These are phyloP conservation scores for Spergularia bocconei DNA, from an alignment of 148 eudicot genomes.

Conservation along the genomic window DNA sequence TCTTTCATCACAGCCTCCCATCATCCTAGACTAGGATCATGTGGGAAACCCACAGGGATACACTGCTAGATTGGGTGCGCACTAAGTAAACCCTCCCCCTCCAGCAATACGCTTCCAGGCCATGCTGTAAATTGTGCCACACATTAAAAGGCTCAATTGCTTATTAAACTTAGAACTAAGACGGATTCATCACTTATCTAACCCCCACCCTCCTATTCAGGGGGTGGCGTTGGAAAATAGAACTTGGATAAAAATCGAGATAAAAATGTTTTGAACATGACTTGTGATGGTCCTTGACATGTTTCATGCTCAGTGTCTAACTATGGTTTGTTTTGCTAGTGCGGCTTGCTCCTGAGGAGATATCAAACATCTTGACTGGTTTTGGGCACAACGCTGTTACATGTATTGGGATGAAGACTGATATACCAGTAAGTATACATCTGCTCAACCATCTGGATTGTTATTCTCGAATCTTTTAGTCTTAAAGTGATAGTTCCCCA, in stretches of 20 bases:
- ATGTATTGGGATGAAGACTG: constrained; percentile 96
- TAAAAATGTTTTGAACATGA: not conserved
- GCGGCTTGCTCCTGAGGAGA: constrained; percentile 97
- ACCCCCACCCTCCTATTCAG: no score
- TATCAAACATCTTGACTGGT: constrained; percentile 76
- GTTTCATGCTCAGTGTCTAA: not conserved
- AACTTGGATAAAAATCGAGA: not conserved
- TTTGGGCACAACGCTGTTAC: constrained; percentile 90
- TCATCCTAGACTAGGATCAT: no score
- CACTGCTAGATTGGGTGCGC: no score
- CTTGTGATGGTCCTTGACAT: not conserved
- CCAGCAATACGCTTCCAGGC: no score
- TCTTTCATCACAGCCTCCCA: no score
- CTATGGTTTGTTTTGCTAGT: constrained; percentile 53
- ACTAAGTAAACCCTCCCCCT: no score
- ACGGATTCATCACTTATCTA: no score
- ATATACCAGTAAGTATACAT: constrained; percentile 70
- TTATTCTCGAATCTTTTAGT: not conserved
- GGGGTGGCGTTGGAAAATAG: no score
- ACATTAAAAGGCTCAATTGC: no score
- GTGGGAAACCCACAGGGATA: no score
- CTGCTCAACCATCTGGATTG: not conserved
- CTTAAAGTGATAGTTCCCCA: constrained; percentile 11
- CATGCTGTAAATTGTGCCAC: no score
- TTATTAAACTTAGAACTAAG: no score